Evolutionary conservation across 2,329 filamentous ascomycete species (phyloP), one percentile per base, ranked within the genome.

Genomic region (Aspergillus sp.): DNA sequence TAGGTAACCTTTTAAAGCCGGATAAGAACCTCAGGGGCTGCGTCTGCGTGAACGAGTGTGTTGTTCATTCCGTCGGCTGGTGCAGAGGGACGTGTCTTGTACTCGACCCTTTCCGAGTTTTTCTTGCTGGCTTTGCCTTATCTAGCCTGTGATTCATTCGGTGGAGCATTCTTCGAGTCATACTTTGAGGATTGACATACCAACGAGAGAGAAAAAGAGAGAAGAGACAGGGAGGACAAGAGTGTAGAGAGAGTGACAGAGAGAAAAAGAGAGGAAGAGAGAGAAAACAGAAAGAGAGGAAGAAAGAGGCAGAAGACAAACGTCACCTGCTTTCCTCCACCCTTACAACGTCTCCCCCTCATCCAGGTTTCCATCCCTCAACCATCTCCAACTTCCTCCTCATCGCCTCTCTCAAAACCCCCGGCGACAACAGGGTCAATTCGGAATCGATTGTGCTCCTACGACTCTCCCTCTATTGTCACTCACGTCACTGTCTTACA

Each of bases 401-500:
- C 26, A 8, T 9, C 26, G 8, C 22, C 22, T 30, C 26, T 30
- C 26, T 30, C 26, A 11, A 30, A 10, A 10, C 26, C 10, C 10
- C 10, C 26, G 26, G 9, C 26, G 26, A 11, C 26, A 8, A 30
- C 26, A 3, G 3, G 26, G 8, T 11, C 9, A 30, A 30, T 30
- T 30, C 26, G 10, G 26, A 30, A 11, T 30, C 10, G 26, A 30
- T 30, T 30, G 26, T 1, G 10, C 1, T 8, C 26, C 8, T 11
- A 9, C 26, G 8, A 30, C 26, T 41, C 45, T 46, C 22, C 17
- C 36, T 16, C 40, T 17, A 16, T 49, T 42, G 16, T 20, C 26
- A n/a, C 20, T 50, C 20, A 45, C 14, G 2, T 44, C 30, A 36
- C 53, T 36, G 52, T 33, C 49, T 52, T 55, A 43, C 51, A 41